phyloP scores from a whole-genome alignment of 2,329 filamentous ascomycete species.

The Myriosclerotinia duriaeana region DNA sequence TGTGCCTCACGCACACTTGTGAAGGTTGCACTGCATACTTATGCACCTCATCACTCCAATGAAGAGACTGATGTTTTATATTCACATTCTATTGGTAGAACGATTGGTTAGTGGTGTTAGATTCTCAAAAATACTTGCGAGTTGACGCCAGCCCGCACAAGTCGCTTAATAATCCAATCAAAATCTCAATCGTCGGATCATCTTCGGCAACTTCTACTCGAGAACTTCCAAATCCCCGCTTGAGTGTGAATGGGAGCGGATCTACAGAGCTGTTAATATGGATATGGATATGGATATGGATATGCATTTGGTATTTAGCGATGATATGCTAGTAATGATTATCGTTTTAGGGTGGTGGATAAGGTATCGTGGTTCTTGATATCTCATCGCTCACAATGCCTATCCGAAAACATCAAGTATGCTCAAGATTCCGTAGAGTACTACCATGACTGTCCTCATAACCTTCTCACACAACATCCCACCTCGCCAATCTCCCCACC shows the following conservation, averaged over 20 bases:
- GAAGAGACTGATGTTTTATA: background rate
- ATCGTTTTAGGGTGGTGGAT: background rate
- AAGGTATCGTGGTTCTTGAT: background rate
- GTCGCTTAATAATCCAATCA: conserved; percentile 8
- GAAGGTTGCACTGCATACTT: conserved; percentile 5
- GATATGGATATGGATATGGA: too few relatives aligned
- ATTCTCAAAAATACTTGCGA: background rate
- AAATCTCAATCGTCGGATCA: background rate
- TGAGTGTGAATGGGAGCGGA: too few relatives aligned
- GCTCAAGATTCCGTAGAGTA: too few relatives aligned
- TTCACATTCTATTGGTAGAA: conserved; percentile 1
- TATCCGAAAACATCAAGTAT: background rate
- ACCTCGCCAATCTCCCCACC: conserved; percentile 74
- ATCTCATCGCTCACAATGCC: background rate
- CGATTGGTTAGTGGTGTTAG: background rate
- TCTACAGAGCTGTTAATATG: too few relatives aligned
- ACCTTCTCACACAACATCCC: conserved; percentile 53
- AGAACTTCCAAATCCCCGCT: background rate
- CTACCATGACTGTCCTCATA: background rate
- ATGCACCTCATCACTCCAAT: conserved; percentile 15
- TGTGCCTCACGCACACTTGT: conserved; percentile 15
- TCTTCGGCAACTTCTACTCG: background rate
- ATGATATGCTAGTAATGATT: too few relatives aligned
- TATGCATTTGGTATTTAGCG: too few relatives aligned
- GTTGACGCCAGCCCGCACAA: background rate